Evolutionary conservation across 257 asterid species (phyloP).

Genomic region (Petrea volubilis): DNA sequence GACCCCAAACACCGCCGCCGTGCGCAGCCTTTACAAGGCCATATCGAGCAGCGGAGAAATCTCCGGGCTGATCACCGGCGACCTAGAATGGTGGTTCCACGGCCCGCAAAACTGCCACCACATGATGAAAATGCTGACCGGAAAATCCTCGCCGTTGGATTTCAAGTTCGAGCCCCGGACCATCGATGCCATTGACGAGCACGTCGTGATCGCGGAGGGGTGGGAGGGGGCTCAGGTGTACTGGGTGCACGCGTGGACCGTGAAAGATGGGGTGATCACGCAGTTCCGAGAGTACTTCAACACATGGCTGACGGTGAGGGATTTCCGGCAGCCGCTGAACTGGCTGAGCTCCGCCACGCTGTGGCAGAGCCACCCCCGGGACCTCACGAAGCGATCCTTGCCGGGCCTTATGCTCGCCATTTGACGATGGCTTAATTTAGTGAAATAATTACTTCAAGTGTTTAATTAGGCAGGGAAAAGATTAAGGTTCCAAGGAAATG

Average conservation of each 20-base stretch:
- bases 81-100: conserved; percentile 97
- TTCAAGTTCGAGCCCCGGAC: conserved; percentile 72
- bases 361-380: conserved; percentile 95
- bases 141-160: conserved; percentile 42
- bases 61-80: conserved; percentile 41
- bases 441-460: background rate
- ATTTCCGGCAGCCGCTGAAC: conserved; percentile 46
- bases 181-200: conserved; percentile 57
- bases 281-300: conserved; percentile 90
- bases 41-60: conserved; percentile 43
- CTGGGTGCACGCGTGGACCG: conserved; percentile 95
- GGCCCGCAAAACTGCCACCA: conserved; percentile 90
- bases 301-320: conserved; percentile 86
- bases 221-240: conserved; percentile 83
- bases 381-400: conserved; percentile 62
- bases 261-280: conserved; percentile 65
- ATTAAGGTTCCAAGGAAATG: background rate
- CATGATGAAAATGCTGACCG: conserved; percentile 93
- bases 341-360: conserved; percentile 45
- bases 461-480: background rate
- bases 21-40: conserved; percentile 60
- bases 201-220: conserved; percentile 72
- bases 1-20: conserved; percentile 43
- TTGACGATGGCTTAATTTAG: conserved; percentile 16
- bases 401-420: conserved; percentile 86